Evolutionary conservation across 257 asterid genomes (phyloP).

Genomic region (Voacanga thouarsii): DNA sequence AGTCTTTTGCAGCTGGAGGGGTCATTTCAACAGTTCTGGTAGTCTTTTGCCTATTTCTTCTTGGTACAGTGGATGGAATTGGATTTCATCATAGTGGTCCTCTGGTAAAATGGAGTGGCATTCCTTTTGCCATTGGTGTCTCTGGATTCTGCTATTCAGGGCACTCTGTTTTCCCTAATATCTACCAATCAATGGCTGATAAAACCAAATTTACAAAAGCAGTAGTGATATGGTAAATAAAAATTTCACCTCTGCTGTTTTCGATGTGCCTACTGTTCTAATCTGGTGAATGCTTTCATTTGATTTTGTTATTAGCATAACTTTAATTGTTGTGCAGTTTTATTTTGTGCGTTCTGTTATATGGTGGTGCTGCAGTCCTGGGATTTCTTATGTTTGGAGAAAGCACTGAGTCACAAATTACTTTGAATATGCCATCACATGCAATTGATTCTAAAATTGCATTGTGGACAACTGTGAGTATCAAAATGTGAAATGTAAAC

Average conservation of each 20-base stretch:
- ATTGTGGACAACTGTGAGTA: slow-evolving; percentile 75
- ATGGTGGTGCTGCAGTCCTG: slow-evolving; percentile 66
- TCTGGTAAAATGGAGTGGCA: slow-evolving; percentile 58
- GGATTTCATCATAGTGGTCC: slow-evolving; percentile 52
- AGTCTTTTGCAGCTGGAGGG: slow-evolving; percentile 59
- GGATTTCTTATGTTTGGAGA: slow-evolving; percentile 85
- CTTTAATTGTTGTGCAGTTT: slow-evolving; percentile 47
- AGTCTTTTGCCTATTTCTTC: slow-evolving; percentile 45
- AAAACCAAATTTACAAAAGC: slow-evolving; percentile 72
- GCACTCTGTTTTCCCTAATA: slow-evolving; percentile 84
- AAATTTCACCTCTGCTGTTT: background rate
- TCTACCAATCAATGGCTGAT: slow-evolving; percentile 92
- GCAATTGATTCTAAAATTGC: slow-evolving; percentile 60
- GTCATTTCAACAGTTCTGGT: slow-evolving; percentile 57
- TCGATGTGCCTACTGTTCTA: background rate
- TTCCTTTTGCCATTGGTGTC: slow-evolving; percentile 80
- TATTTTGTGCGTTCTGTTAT: slow-evolving; percentile 47
- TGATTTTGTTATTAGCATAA: background rate
- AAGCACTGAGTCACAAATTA: slow-evolving; percentile 66
- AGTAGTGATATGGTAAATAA: slow-evolving; percentile 48
- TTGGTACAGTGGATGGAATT: slow-evolving; percentile 45
- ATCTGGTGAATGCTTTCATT: background rate
- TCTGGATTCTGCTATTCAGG: slow-evolving; percentile 83
- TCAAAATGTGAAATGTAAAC: background rate
- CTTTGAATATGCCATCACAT: slow-evolving; percentile 66